phyloP scores from a whole-genome alignment of 2,329 filamentous ascomycete species.

The Zasmidium citrigriseum region DNA sequence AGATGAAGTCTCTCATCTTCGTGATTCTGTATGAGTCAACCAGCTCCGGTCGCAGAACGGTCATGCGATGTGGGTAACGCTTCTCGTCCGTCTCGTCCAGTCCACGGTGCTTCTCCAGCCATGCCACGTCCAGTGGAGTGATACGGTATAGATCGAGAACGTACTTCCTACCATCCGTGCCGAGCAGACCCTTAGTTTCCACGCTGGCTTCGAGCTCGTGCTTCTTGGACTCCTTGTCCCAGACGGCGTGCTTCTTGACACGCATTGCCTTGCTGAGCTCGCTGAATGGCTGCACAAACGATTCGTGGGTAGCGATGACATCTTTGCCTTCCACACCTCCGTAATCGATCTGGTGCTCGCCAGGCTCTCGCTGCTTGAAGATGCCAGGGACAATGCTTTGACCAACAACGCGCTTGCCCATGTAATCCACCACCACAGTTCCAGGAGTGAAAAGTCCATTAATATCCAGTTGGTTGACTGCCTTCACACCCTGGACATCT shows the following conservation, averaged over 20 bases:
- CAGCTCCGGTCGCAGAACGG: conserved; percentile 85
- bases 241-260: conserved; percentile 93
- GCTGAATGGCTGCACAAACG: conserved; percentile 80
- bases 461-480: conserved; percentile 97
- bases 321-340: conserved; percentile 98
- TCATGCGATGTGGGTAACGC: conserved; percentile 93
- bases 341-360: conserved; percentile 98
- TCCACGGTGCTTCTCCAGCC: conserved; percentile 77
- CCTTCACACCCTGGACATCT: conserved; percentile 89
- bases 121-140: conserved; percentile 84
- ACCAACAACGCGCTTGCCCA: conserved; percentile 94
- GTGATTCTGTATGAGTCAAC: conserved; percentile 81
- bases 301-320: conserved; percentile 84
- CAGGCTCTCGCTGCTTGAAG: conserved; percentile 96
- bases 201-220: conserved; percentile 94
- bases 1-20: conserved; percentile 88
- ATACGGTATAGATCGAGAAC: conserved; percentile 96
- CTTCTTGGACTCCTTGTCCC: conserved; percentile 91
- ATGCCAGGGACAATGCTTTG: conserved; percentile 98
- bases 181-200: conserved; percentile 96
- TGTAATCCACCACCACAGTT: conserved; percentile 93
- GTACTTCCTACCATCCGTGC: conserved; percentile 95
- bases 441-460: conserved; percentile 91
- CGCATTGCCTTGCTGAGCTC: conserved; percentile 88
- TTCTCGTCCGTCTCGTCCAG: conserved; percentile 53